These are phyloP conservation scores for Psilocybe subaeruginosa DNA, from an alignment of 768 basidiomycete genomes.

Conservation along the genomic window DNA sequence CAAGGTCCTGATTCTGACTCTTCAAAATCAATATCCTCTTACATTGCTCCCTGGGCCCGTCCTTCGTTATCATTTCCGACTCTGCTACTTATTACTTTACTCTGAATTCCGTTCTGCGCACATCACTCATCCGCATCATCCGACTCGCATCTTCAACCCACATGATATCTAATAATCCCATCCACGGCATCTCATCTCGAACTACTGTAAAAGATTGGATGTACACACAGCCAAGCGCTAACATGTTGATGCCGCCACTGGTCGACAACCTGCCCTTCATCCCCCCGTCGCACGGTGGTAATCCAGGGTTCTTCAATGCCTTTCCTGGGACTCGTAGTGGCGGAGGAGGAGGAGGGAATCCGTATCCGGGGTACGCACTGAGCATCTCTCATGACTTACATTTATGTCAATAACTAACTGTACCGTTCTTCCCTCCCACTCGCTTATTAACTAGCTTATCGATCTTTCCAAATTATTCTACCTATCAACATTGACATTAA, in stretches of 20 bases:
- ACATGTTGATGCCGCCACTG: background rate
- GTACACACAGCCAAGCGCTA: background rate
- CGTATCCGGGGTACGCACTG: conserved; percentile 5
- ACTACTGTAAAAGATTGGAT: background rate
- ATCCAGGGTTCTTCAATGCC: conserved; percentile 26
- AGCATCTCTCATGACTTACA: no score
- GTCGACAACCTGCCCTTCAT: conserved; percentile 16
- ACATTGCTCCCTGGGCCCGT: no score
- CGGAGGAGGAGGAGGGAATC: conserved; percentile 15
- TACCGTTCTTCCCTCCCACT: background rate
- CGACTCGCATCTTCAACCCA: background rate
- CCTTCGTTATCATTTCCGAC: no score
- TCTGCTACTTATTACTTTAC: no score
- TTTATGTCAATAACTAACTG: no score
- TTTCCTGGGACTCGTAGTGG: conserved; percentile 16
- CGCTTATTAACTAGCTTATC: background rate
- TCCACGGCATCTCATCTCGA: background rate
- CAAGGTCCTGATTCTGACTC: no score
- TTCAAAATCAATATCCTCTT: no score
- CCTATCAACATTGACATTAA: background rate
- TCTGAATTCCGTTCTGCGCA: no score
- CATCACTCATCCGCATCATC: background rate
- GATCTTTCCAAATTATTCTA: background rate
- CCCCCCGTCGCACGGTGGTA: conserved; percentile 36
- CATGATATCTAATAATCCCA: background rate